phyloP scores from a whole-genome alignment of 129 eudicot species.

The Tanacetum coccineum region DNA sequence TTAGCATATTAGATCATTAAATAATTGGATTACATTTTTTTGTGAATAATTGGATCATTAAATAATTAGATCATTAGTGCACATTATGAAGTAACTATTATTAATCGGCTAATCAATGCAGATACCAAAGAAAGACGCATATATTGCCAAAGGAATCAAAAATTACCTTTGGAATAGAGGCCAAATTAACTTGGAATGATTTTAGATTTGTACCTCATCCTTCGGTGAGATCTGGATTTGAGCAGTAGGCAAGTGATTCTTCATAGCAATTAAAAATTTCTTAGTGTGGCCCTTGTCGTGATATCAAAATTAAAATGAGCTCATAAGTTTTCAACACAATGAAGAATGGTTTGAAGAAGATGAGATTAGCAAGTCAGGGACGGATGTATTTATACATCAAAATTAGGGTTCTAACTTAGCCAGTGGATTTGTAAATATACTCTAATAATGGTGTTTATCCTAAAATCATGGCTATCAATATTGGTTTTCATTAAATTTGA shows the following conservation, averaged over 20 bases:
- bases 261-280: conserved; percentile 30
- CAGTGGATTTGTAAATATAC: too few species aligned
- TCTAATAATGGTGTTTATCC: too few species aligned
- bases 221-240: conserved; percentile 51
- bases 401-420: too few species aligned
- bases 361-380: too few species aligned
- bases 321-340: not conserved
- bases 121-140: not conserved
- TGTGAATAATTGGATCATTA: too few species aligned
- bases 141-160: not conserved
- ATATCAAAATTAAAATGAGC: conserved; percentile 10
- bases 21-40: too few species aligned
- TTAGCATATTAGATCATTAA: too few species aligned
- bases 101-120: not conserved
- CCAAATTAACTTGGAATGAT: conserved; percentile 5
- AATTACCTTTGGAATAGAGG: conserved; percentile 66
- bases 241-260: conserved; percentile 39
- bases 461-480: too few species aligned
- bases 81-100: not conserved
- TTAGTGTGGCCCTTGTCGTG: conserved; percentile 48
- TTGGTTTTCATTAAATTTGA: too few species aligned
- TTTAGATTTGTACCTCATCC: conserved; percentile 57
- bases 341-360: too few species aligned
- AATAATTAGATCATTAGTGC: too few species aligned
- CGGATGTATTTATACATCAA: too few species aligned